phyloP scores from a whole-genome alignment of 2,329 filamentous ascomycete genomes.

The Fusarium sp. region DNA sequence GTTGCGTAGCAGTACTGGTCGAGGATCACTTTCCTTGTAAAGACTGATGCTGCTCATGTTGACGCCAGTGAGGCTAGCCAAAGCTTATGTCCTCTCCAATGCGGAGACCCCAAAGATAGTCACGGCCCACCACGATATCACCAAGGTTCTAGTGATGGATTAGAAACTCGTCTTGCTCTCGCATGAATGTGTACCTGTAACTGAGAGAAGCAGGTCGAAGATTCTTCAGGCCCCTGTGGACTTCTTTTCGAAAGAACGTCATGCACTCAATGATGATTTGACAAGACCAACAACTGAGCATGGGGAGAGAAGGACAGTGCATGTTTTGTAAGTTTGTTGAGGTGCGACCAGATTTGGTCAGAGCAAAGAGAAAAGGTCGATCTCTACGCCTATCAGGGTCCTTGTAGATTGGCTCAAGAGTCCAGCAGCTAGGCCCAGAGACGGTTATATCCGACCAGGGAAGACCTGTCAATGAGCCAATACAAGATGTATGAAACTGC shows the following conservation, averaged over 20 bases:
- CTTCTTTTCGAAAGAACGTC: not conserved
- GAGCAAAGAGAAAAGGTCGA: slow-evolving; percentile 5
- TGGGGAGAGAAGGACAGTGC: not conserved
- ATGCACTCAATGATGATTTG: not conserved
- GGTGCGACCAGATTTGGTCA: not conserved
- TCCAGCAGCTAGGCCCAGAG: slow-evolving; percentile 2
- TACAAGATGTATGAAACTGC: slow-evolving; percentile 5
- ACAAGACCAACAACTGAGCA: not conserved
- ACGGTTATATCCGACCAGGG: slow-evolving; percentile 13
- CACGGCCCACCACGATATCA: slow-evolving; percentile 9
- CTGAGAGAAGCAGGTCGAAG: not conserved
- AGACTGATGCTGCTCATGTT: slow-evolving; percentile 8
- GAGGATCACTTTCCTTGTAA: slow-evolving; percentile 10
- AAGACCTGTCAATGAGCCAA: slow-evolving; percentile 8
- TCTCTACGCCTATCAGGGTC: slow-evolving; percentile 39
- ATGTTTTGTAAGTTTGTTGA: not conserved
- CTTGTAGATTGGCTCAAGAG: slow-evolving; percentile 6
- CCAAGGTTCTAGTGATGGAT: not conserved
- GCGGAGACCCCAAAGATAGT: slow-evolving; percentile 19
- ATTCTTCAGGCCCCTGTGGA: not conserved
- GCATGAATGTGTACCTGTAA: not conserved
- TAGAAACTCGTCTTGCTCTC: not conserved
- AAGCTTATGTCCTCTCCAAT: slow-evolving; percentile 32
- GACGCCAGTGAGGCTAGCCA: slow-evolving; percentile 26
- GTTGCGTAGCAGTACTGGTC: not conserved